These are phyloP conservation scores for Candida silvatica DNA, from an alignment of 805 yeast species.

Conservation along the genomic window DNA sequence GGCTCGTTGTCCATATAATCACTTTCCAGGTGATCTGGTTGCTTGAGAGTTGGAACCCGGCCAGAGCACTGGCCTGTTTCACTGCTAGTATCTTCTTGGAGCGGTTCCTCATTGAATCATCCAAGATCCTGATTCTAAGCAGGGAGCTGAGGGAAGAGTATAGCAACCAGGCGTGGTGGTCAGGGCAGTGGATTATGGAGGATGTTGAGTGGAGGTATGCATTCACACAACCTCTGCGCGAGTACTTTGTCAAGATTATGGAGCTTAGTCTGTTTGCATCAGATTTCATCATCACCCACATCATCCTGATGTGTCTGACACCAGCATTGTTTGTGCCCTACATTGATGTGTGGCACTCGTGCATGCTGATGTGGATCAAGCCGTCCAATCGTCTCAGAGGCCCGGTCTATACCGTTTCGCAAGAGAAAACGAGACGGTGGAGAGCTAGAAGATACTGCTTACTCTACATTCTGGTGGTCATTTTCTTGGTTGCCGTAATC, in stretches of 20 bases:
- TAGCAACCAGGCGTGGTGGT: conserved; percentile 44
- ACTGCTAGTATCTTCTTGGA: conserved; percentile 31
- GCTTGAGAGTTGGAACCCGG: conserved; percentile 34
- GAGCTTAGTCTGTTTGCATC: conserved; percentile 38
- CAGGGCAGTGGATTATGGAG: conserved; percentile 37
- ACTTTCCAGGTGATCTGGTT: conserved; percentile 29
- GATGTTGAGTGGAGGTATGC: conserved; percentile 28
- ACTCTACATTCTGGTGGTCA: conserved; percentile 34
- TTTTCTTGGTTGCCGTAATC: conserved; percentile 31
- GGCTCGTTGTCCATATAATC: conserved; percentile 26
- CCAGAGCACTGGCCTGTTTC: conserved; percentile 30
- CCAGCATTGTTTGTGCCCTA: conserved; percentile 37
- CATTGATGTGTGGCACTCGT: conserved; percentile 38
- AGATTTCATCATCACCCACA: conserved; percentile 40
- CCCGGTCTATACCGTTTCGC: conserved; percentile 31
- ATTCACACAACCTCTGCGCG: conserved; percentile 37
- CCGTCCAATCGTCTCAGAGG: conserved; percentile 29
- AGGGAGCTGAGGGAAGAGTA: conserved; percentile 33
- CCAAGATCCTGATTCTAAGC: conserved; percentile 26
- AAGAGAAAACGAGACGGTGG: conserved; percentile 29
- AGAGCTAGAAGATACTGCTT: conserved; percentile 36
- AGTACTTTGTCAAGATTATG: conserved; percentile 33
- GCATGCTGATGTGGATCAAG: conserved; percentile 41
- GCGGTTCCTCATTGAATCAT: conserved; percentile 25
- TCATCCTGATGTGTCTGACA: conserved; percentile 28